Evolutionary conservation across 257 asterid genomes (phyloP).

Genomic region (Perilla frutescens): DNA sequence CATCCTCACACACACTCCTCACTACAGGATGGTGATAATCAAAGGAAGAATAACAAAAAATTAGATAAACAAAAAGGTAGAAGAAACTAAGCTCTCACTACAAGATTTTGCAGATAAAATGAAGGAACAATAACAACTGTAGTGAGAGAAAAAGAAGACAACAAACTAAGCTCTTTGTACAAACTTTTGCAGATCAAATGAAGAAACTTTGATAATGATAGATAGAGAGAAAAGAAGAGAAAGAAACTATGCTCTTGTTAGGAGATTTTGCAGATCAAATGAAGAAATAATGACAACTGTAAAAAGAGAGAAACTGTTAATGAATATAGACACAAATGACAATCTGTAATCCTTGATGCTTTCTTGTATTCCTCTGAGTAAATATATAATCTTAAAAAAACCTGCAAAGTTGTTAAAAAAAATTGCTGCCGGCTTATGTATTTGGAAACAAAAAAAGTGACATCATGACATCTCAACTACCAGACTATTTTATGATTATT

Average conservation of each 20-base stretch:
- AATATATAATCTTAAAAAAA: too few species aligned
- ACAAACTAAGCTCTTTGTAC: too few species aligned
- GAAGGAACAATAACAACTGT: neutral
- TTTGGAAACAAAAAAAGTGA: too few species aligned
- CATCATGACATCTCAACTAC: neutral
- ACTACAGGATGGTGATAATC: neutral
- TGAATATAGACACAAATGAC: too few species aligned
- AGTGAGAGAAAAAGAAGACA: too few species aligned
- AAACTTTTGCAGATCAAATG: too few species aligned
- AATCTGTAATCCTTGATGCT: too few species aligned
- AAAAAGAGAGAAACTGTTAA: neutral
- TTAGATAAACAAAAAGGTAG: too few species aligned
- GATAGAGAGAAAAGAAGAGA: too few species aligned
- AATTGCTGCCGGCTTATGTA: neutral
- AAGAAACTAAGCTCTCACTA: neutral
- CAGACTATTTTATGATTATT: neutral
- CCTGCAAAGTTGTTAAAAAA: too few species aligned
- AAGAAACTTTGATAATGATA: too few species aligned
- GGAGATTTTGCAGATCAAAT: neutral
- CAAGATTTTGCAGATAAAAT: neutral
- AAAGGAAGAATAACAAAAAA: neutral
- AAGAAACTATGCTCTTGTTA: too few species aligned
- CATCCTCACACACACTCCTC: constrained; percentile 17
- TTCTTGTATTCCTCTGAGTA: neutral
- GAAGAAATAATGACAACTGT: neutral